Percentiles rank a stretch among this genome's conserved stretches.
Evolutionary conservation across 495 filamentous ascomycete species (phyloP).

Genomic region (Pyrenula massariospora): DNA sequence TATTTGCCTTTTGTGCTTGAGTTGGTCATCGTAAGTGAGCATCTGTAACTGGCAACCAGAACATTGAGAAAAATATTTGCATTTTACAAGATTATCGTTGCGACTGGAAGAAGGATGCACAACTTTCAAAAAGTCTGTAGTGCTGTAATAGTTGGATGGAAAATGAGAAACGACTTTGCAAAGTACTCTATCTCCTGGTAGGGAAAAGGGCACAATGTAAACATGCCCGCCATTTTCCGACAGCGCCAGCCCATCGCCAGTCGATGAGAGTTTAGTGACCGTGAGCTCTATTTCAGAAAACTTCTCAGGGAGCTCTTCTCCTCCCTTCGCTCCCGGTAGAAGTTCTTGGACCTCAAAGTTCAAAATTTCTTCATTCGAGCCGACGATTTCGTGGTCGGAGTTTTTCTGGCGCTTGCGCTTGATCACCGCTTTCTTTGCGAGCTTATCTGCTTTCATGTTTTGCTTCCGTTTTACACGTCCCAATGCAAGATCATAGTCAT

Average conservation of each 20-base stretch:
- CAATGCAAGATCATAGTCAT: neutral
- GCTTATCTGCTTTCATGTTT: constrained; percentile 5
- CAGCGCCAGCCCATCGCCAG: constrained; percentile 72
- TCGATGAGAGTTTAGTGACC: constrained; percentile 70
- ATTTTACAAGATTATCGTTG: constrained; percentile 64
- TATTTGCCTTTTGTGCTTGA: constrained; percentile 71
- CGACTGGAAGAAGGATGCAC: constrained; percentile 60
- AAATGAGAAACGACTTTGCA: constrained; percentile 69
- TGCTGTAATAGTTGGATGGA: constrained; percentile 45
- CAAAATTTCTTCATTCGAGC: neutral
- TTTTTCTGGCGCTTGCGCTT: neutral
- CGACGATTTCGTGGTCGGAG: neutral
- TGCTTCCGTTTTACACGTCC: neutral
- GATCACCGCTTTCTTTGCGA: neutral
- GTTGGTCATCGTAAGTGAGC: constrained; percentile 78
- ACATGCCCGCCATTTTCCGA: constrained; percentile 55
- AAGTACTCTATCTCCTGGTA: constrained; percentile 71
- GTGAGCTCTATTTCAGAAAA: constrained; percentile 71
- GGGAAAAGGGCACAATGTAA: constrained; percentile 79
- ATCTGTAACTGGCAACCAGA: constrained; percentile 96
- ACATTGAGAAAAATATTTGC: constrained; percentile 77
- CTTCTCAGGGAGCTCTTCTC: constrained; percentile 41
- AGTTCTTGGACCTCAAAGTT: constrained; percentile 6
- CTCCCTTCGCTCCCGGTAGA: neutral
- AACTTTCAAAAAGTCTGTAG: constrained; percentile 73